These are phyloP conservation scores for Trichocladium antarcticum DNA, from an alignment of 495 filamentous ascomycete genomes.

Conservation along the genomic window DNA sequence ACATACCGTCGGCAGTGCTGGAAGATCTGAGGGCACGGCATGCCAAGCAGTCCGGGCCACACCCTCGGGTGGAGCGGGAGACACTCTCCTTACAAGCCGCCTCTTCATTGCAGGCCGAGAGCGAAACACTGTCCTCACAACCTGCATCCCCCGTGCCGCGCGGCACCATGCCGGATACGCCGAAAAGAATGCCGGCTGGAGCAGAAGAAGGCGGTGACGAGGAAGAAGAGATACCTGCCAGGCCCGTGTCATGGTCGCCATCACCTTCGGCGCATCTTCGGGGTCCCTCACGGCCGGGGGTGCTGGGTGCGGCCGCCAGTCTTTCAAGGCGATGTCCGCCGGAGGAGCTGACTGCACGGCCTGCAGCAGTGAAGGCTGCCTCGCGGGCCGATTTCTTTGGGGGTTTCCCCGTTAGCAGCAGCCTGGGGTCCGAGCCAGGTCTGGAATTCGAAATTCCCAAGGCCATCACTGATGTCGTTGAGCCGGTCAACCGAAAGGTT, in stretches of 20 bases:
- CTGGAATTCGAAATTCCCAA: conserved; percentile 45
- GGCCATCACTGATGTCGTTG: conserved; percentile 31
- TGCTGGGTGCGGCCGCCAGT: neutral
- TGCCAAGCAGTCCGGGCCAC: neutral
- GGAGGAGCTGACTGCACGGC: neutral
- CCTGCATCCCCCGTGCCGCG: neutral
- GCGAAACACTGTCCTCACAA: neutral
- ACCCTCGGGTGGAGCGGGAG: neutral
- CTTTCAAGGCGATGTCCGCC: neutral
- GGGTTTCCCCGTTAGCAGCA: conserved; percentile 26
- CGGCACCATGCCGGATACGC: neutral
- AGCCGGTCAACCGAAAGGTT: conserved; percentile 14
- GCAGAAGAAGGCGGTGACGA: neutral
- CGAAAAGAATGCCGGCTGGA: neutral
- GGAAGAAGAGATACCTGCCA: neutral
- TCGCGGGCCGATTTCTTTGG: neutral
- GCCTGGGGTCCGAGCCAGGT: conserved; percentile 35
- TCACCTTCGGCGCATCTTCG: conserved; percentile 7
- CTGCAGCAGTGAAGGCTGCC: neutral
- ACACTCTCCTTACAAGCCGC: neutral
- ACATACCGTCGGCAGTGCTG: conserved; percentile 32
- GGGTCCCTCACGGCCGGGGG: neutral
- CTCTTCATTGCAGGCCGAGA: neutral
- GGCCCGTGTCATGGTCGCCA: conserved; percentile 11
- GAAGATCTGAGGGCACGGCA: conserved; percentile 19